Conservation (phyloP, 2,329 filamentous ascomycete genomes). For the Cyphellophora europaea region DNA sequence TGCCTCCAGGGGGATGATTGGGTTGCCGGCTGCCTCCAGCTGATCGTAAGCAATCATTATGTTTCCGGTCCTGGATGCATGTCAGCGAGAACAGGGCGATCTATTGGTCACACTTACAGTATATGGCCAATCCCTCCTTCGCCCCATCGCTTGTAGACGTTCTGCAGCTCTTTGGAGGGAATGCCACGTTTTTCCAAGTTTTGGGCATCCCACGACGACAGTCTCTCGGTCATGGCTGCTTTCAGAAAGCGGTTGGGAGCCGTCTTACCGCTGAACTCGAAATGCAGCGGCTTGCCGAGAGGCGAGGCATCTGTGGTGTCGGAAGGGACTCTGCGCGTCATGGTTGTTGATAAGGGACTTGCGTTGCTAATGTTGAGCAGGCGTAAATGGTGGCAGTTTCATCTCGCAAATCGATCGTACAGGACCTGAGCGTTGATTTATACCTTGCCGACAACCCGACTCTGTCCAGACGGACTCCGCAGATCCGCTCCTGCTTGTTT, state of each 20-base stretch:
- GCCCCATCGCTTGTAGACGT: constrained; percentile 54
- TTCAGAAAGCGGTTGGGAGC: constrained; percentile 60
- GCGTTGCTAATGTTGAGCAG: too few species aligned
- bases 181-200: constrained; percentile 45
- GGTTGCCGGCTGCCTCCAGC: constrained; percentile 47
- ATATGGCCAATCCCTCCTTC: constrained; percentile 48
- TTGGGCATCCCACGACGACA: constrained; percentile 51
- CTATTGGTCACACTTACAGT: constrained; percentile 55
- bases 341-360: too few species aligned
- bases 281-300: constrained; percentile 38
- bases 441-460: too few species aligned
- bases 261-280: constrained; percentile 43
- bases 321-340: constrained; percentile 2
- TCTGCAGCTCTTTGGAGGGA: constrained; percentile 43
- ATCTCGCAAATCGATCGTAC: too few species aligned
- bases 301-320: constrained; percentile 25
- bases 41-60: constrained; percentile 55
- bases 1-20: constrained; percentile 47
- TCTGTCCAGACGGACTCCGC: too few species aligned
- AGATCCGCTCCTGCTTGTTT: too few species aligned
- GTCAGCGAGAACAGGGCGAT: too few species aligned
- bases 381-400: too few species aligned
- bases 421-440: too few species aligned
- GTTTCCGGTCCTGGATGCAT: constrained; percentile 58
- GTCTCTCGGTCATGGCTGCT: constrained; percentile 56